phyloP scores from a whole-genome alignment of 78 protist genomes.

The Dictyostelium capitatum region DNA sequence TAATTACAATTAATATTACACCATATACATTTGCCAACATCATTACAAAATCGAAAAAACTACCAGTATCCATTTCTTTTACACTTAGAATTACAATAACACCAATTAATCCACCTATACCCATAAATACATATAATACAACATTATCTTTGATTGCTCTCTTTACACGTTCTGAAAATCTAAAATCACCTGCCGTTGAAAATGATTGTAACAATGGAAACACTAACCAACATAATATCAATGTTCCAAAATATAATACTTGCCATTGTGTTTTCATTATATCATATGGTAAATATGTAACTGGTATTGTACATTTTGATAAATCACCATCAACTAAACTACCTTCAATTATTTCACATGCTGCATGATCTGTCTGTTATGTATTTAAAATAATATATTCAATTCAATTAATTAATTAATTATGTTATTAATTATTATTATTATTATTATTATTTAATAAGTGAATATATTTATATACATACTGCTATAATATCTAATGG shows the following conservation, averaged over 20 bases:
- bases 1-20: conserved; percentile 19
- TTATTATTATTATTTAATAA: neutral
- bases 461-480: too few species aligned
- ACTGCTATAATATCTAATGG: conserved; percentile 72
- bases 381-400: neutral
- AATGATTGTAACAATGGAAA: conserved; percentile 67
- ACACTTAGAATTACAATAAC: conserved; percentile 9
- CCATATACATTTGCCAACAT: conserved; percentile 63
- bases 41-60: conserved; percentile 12
- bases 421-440: neutral
- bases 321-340: neutral
- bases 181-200: conserved; percentile 57
- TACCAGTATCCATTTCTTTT: neutral
- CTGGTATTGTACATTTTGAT: conserved; percentile 34
- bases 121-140: conserved; percentile 51
- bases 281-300: conserved; percentile 43
- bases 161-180: conserved; percentile 39
- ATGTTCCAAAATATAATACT: conserved; percentile 71
- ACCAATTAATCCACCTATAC: conserved; percentile 34
- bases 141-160: conserved; percentile 67
- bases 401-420: neutral
- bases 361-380: conserved; percentile 35
- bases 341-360: conserved; percentile 19
- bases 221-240: conserved; percentile 49
- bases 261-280: conserved; percentile 44